Evolutionary conservation across 2,329 filamentous ascomycete genomes (phyloP), one percentile per base, ranked within the genome.

Genomic region (Alternaria tenuissima): DNA sequence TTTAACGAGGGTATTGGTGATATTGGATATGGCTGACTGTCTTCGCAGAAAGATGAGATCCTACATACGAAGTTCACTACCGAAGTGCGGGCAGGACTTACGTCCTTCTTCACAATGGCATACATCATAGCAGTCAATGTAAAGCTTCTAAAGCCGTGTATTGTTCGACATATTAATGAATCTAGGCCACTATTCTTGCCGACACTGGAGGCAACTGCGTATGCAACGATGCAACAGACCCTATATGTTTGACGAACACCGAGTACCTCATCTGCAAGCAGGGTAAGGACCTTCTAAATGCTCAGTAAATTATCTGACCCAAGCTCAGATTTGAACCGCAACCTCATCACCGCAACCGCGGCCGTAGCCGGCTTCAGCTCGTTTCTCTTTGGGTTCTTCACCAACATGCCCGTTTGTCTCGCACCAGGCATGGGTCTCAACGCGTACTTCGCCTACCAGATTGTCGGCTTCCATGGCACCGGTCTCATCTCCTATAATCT

Each of bases 371-470:
- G 91, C 28, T 81, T 96, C 36, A 86, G 90, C 3, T 91, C 89
- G 12, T 92, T 95, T 77, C 87, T 85, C 73, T 93, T 96, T 87
- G 93, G 93, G 14, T 79, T 94, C 3, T 85, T 94, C 61, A 90
- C 92, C 56, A 96, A 96, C 67, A 83, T 94, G 81, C 82, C 81
- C 28, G 77, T 80, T 34, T 76, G 73, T 34, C 70, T 78, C 38
- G 78, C 70, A 44, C 78, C 77, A 38, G 78, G 78, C 28, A 80
- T 80, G 78, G 78, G 78, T 7, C 78, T 96, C 57, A 96, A 96
- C 72, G 92, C 92, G 9, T 96, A 96, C 77, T 96, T 96, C 74
- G 87, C 92, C 16, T 96, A 92, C 72, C 90, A 88, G 18, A 89
- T 93, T 39, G 92, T 96, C 57, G 93, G 93, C 7, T 87, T 82